phyloP scores from a whole-genome alignment of 371 early-diverging fungal genomes.

The Mortierella sp. region DNA sequence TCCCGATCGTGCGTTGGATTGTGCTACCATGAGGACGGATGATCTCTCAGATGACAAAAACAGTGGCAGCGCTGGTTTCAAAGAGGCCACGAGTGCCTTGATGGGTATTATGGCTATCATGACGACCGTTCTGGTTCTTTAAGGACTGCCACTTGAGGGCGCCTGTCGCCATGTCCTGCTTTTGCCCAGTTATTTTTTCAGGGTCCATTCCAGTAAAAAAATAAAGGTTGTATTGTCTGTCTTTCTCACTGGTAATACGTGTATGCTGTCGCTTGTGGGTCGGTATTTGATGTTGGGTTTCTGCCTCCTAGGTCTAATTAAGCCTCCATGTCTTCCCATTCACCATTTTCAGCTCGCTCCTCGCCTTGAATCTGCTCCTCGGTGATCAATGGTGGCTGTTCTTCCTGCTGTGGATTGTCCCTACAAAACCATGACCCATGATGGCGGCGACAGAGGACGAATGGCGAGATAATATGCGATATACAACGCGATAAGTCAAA shows the following conservation, averaged over 20 bases:
- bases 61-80: conserved; percentile 9
- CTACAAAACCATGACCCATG: conserved; percentile 4
- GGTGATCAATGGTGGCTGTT: conserved; percentile 49
- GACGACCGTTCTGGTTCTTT: conserved; percentile 19
- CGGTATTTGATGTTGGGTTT: too few species aligned
- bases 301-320: conserved; percentile 8
- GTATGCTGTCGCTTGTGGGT: too few species aligned
- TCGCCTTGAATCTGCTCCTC: conserved; percentile 47
- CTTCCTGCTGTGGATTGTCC: conserved; percentile 52
- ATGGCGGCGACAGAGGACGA: neutral
- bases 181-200: too few species aligned
- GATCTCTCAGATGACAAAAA: neutral
- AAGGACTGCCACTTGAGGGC: too few species aligned
- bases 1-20: conserved; percentile 60
- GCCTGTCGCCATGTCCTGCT: too few species aligned
- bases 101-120: conserved; percentile 27
- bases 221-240: too few species aligned
- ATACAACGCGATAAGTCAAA: too few species aligned
- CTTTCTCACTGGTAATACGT: too few species aligned
- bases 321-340: conserved; percentile 50
- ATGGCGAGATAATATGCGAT: too few species aligned
- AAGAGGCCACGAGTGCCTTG: conserved; percentile 12
- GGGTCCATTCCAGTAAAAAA: too few species aligned
- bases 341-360: conserved; percentile 30
- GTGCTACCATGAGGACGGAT: conserved; percentile 54